Evolutionary conservation across 345 rosid genomes (phyloP), one percentile per base, ranked within the genome.

Genomic region (Lepidium africanum): DNA sequence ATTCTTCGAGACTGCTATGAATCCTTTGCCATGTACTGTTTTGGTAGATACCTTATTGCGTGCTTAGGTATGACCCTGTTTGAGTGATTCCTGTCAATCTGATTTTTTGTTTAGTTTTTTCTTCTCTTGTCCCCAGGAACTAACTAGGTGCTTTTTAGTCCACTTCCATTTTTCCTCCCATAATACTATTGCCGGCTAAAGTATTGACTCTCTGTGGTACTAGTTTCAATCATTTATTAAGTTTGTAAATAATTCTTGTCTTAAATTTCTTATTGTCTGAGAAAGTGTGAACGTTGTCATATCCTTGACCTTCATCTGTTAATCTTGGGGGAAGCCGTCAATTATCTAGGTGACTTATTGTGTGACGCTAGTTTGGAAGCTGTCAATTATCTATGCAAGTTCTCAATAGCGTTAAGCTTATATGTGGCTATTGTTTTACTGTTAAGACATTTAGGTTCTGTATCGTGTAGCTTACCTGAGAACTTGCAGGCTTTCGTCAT

Each of bases 1-100:
- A 90, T 87, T 73, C 86, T 95, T 43, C 88, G 99, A 67, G 99
- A 95, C 79, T 83, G 99, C 84, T 95, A 95, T 63, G 99, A 95
- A 73, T 89, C 99, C 59, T 95, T 95, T 76, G 99, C 99, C 66
- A 91, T 95, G 97, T 95, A 95, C 85, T 95, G 99, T 85, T 95
- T 95, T 72, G 99, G 97, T 78, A 86, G 99, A 83, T 91, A 95
- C 79, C 96, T 95, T 55, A 82, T 91, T 67, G 99, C 96, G 15
- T 95, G 99, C 92, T 61, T 95, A 72, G 99, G 99, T 94, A 87
- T 54, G 83, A 76, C 72, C 61, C 23, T 67, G 33, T 70, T 59
- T 27, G 0, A 59, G 15, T 72, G 42, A 38, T 75, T 46, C 23
- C 37, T 42, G 10, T 59, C 50, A 12, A 27, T 46, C 45, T 15